Evolutionary conservation across 2,329 filamentous ascomycete genomes (phyloP).

Genomic region (Pseudogymnoascus verrucosus): DNA sequence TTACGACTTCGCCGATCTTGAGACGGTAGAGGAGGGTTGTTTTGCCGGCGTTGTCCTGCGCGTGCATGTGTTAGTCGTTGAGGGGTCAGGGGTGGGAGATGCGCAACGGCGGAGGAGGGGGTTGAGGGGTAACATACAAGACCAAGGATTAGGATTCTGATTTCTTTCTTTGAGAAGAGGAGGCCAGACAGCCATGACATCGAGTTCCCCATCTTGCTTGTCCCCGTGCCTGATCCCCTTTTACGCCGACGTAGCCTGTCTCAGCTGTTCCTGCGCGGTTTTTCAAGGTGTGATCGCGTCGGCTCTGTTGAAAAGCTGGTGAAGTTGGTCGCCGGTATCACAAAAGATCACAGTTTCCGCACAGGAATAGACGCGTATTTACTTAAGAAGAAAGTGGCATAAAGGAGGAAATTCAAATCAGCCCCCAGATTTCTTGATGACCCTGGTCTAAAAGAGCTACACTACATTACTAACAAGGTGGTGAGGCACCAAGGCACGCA

Average conservation of each 20-base stretch:
- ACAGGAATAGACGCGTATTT: background rate
- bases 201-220: conserved; percentile 7
- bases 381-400: background rate
- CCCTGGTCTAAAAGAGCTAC: conserved; percentile 2
- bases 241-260: background rate
- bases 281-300: background rate
- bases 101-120: conserved; percentile 10
- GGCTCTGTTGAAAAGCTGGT: background rate
- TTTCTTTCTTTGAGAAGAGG: conserved; percentile 93
- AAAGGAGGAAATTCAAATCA: background rate
- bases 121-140: conserved; percentile 53
- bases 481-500: conserved; percentile 1
- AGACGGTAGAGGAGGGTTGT: conserved; percentile 93
- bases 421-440: background rate
- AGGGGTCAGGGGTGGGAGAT: conserved; percentile 12
- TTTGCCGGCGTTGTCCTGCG: conserved; percentile 94
- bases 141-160: conserved; percentile 87
- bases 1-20: conserved; percentile 98
- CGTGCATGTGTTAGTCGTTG: conserved; percentile 16
- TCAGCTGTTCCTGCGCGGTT: background rate
- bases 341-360: background rate
- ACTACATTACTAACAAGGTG: conserved; percentile 1
- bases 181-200: conserved; percentile 65
- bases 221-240: conserved; percentile 5
- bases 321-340: background rate